Percentiles rank a stretch among this genome's conserved stretches.
Conservation (phyloP, 2,329 filamentous ascomycete species). For the Nigrograna mackinnonii region DNA sequence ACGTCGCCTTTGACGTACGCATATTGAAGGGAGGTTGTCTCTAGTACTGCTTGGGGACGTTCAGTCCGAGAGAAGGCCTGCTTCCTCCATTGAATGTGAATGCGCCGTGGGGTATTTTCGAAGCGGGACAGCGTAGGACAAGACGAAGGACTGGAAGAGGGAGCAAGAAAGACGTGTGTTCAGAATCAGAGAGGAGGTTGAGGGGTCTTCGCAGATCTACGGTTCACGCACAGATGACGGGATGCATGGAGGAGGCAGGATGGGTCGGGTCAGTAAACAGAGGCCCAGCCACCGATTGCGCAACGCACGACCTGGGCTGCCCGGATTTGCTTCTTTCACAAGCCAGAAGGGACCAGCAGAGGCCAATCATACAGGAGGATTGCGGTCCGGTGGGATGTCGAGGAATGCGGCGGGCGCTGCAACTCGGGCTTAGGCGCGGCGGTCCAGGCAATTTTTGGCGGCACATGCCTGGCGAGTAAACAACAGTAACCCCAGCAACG, state of each 20-base stretch:
- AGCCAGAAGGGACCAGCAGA: constrained; percentile 11
- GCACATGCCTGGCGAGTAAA: constrained; percentile 15
- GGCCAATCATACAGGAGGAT: constrained; percentile 13
- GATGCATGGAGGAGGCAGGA: constrained; percentile 27
- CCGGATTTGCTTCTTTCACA: constrained; percentile 10
- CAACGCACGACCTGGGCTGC: constrained; percentile 16
- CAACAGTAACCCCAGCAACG: constrained; percentile 16
- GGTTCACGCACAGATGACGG: constrained; percentile 33
- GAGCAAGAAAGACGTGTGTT: background rate
- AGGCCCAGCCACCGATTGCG: constrained; percentile 29
- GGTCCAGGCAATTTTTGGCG: background rate
- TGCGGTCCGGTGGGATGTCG: background rate
- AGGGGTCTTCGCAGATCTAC: constrained; percentile 28
- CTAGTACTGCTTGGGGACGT: constrained; percentile 6
- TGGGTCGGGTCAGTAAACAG: constrained; percentile 34
- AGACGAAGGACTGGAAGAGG: constrained; percentile 5
- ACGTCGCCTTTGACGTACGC: constrained; percentile 6
- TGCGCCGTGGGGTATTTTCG: constrained; percentile 6
- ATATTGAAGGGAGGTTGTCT: constrained; percentile 10
- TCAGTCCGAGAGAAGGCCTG: constrained; percentile 11
- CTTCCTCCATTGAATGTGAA: constrained; percentile 21
- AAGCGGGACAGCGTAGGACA: constrained; percentile 17
- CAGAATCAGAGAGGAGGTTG: background rate
- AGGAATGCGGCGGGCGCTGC: constrained; percentile 13
- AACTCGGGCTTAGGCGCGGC: constrained; percentile 4